Conservation (phyloP, 225 moss, liverwort and hornwort genomes). For the Straminergon stramineum region DNA sequence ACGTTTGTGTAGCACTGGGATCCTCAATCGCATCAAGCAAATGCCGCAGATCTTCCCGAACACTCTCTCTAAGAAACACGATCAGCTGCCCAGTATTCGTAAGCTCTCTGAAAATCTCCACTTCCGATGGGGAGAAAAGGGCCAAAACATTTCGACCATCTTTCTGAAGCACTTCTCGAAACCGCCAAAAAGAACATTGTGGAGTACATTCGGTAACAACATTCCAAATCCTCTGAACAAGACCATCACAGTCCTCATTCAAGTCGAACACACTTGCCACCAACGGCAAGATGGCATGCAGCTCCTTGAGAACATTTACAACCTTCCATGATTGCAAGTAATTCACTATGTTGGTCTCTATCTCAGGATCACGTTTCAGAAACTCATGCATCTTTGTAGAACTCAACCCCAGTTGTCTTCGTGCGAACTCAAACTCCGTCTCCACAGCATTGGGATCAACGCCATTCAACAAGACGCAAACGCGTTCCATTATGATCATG, state of each 20-base stretch:
- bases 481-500: conserved; percentile 19
- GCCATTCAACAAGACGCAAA: conserved; percentile 16
- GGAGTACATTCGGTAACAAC: conserved; percentile 27
- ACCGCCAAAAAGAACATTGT: conserved; percentile 15
- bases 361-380: conserved; percentile 7
- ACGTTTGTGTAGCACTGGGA: conserved; percentile 11
- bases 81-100: conserved; percentile 23
- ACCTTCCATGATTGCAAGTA: conserved; percentile 25
- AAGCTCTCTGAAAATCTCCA: conserved; percentile 26
- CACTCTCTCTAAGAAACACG: conserved; percentile 25
- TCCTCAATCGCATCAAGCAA: conserved; percentile 39
- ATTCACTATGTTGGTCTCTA: conserved; percentile 7
- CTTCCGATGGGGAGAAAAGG: conserved; percentile 20
- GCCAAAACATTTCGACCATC: conserved; percentile 17
- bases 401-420: conserved; percentile 14
- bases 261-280: conserved; percentile 35
- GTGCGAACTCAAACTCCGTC: conserved; percentile 18
- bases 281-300: conserved; percentile 15
- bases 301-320: conserved; percentile 7
- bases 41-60: conserved; percentile 37
- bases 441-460: conserved; percentile 12
- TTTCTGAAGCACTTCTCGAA: conserved; percentile 16
- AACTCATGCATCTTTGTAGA: conserved; percentile 20
- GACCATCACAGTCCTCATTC: conserved; percentile 24
- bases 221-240: conserved; percentile 25